These are phyloP conservation scores for Boletus subcaerulescens DNA, from an alignment of 768 basidiomycete species.

Conservation along the genomic window DNA sequence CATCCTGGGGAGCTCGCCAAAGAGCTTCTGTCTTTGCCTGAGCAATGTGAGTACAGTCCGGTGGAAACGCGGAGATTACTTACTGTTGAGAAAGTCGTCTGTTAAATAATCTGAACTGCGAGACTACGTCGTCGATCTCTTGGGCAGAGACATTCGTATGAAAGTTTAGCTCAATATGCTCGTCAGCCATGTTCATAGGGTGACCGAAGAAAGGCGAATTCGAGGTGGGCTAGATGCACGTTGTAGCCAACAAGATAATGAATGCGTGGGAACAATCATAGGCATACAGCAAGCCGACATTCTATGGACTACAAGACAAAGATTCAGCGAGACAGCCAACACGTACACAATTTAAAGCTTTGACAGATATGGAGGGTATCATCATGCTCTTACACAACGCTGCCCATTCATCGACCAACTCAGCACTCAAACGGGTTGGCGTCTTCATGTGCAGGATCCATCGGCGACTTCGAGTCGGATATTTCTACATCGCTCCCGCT, in stretches of 20 bases:
- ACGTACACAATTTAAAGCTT: slow-evolving; percentile 14
- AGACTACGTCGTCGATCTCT: slow-evolving; percentile 30
- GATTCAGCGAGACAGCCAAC: slow-evolving; percentile 31
- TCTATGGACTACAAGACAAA: slow-evolving; percentile 25
- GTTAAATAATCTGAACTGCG: slow-evolving; percentile 28
- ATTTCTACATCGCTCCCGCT: slow-evolving; percentile 38
- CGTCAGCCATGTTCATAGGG: slow-evolving; percentile 21
- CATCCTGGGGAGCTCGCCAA: slow-evolving; percentile 46
- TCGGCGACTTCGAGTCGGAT: slow-evolving; percentile 29
- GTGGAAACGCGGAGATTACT: background rate
- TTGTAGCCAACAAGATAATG: background rate
- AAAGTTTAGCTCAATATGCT: slow-evolving; percentile 9
- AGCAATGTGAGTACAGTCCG: slow-evolving; percentile 7
- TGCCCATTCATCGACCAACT: slow-evolving; percentile 2
- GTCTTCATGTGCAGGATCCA: slow-evolving; percentile 45
- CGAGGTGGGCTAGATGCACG: slow-evolving; percentile 6
- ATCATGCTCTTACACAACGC: slow-evolving; percentile 28
- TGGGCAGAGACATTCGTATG: slow-evolving; percentile 19
- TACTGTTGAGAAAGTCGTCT: slow-evolving; percentile 29
- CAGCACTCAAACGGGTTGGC: slow-evolving; percentile 65
- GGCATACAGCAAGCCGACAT: slow-evolving; percentile 19
- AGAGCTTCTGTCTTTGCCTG: slow-evolving; percentile 39
- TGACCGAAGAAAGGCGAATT: background rate
- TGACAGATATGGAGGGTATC: slow-evolving; percentile 24
- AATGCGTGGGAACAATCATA: slow-evolving; percentile 29